phyloP scores from a whole-genome alignment of 441 rosid genomes.

The Adansonia grandidieri region DNA sequence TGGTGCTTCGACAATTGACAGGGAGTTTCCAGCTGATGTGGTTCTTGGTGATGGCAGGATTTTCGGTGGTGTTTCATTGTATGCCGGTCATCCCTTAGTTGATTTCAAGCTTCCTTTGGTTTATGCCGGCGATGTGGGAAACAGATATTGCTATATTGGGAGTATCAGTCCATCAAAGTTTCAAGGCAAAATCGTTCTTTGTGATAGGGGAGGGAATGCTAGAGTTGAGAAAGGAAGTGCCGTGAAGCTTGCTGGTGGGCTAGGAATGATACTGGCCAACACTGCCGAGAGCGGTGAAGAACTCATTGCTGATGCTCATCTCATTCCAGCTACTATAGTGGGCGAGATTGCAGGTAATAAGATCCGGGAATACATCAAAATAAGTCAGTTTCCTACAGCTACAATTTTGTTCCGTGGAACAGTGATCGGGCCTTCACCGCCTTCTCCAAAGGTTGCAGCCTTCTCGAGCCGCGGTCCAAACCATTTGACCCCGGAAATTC shows the following conservation, averaged over 20 bases:
- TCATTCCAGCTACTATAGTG: constrained; percentile 72
- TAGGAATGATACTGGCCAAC: constrained; percentile 80
- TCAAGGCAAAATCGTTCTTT: constrained; percentile 70
- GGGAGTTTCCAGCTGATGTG: constrained; percentile 75
- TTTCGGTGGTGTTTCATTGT: constrained; percentile 62
- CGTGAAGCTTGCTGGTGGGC: constrained; percentile 78
- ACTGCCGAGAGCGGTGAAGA: constrained; percentile 74
- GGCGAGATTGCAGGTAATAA: constrained; percentile 58
- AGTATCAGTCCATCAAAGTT: constrained; percentile 51
- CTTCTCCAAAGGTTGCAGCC: constrained; percentile 77
- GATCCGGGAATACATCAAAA: constrained; percentile 55
- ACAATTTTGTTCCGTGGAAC: constrained; percentile 65
- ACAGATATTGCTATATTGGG: constrained; percentile 55
- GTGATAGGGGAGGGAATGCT: constrained; percentile 83
- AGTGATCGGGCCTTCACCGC: constrained; percentile 56
- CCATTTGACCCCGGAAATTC: constrained; percentile 64
- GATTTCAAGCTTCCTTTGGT: constrained; percentile 54
- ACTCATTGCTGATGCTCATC: constrained; percentile 82
- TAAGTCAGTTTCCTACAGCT: constrained; percentile 56
- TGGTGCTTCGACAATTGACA: constrained; percentile 80
- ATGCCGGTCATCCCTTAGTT: constrained; percentile 48
- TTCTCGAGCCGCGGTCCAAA: constrained; percentile 91
- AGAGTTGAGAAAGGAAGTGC: constrained; percentile 83
- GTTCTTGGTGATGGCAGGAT: constrained; percentile 64
- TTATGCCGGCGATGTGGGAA: constrained; percentile 65